Conservation (phyloP, 352 stramenopile genomes). For the Plasmopara muralis region DNA sequence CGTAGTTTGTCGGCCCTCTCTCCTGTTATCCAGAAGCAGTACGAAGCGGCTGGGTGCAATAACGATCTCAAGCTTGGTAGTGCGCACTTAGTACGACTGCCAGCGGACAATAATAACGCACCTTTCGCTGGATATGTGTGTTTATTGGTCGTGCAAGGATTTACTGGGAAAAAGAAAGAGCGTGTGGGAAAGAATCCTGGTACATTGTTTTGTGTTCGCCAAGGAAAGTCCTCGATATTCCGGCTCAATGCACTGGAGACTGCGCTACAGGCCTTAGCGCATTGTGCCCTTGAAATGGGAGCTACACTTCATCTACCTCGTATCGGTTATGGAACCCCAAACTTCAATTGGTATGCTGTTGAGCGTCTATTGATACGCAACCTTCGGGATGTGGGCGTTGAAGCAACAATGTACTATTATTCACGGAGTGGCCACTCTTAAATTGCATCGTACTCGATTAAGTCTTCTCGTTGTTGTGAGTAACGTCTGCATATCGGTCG, state of each 20-base stretch:
- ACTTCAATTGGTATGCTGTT: conserved; percentile 81
- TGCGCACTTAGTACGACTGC: conserved; percentile 53
- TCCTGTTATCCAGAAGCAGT: conserved; percentile 46
- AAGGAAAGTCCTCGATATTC: conserved; percentile 59
- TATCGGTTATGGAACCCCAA: conserved; percentile 66
- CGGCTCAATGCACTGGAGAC: conserved; percentile 56
- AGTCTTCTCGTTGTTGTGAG: no score
- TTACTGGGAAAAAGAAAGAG: conserved; percentile 47
- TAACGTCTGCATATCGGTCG: no score
- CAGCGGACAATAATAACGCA: conserved; percentile 5
- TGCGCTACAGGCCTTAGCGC: conserved; percentile 35
- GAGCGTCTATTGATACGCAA: conserved; percentile 64
- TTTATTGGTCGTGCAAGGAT: conserved; percentile 66
- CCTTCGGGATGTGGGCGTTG: conserved; percentile 43
- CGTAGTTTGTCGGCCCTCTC: conserved; percentile 48
- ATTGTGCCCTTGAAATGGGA: conserved; percentile 24
- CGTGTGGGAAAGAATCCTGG: conserved; percentile 22
- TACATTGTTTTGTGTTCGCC: conserved; percentile 26
- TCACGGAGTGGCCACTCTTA: conserved; percentile 5
- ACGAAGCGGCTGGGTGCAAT: conserved; percentile 48
- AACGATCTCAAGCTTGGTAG: conserved; percentile 66
- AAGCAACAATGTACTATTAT: conserved; percentile 72
- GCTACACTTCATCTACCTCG: conserved; percentile 70
- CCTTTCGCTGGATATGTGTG: conserved; percentile 42
- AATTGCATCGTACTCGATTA: no score